Percentiles rank a stretch among this genome's conserved stretches.
phyloP scores from a whole-genome alignment of 495 filamentous ascomycete species.

The Podospora sp. region DNA sequence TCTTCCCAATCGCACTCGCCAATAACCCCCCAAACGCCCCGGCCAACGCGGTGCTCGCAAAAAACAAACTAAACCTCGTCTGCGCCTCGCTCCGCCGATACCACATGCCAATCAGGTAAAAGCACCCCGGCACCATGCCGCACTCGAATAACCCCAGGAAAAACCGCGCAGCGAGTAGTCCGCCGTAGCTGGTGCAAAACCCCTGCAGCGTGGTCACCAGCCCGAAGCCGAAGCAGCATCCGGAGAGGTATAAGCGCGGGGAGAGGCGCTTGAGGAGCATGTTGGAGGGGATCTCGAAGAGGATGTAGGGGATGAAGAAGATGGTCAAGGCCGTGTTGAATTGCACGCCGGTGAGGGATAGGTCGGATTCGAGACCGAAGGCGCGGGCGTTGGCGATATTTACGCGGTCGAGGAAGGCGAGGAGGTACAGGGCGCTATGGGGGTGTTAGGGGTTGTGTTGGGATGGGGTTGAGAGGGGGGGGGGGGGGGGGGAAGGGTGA shows the following conservation, averaged over 20 bases:
- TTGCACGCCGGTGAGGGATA: conserved; percentile 49
- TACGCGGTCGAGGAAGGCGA: conserved; percentile 84
- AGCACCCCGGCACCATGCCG: conserved; percentile 87
- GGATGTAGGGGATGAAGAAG: conserved; percentile 91
- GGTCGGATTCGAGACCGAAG: conserved; percentile 67
- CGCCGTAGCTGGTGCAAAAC: conserved; percentile 73
- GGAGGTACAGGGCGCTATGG: conserved; percentile 70
- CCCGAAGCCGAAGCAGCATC: conserved; percentile 84
- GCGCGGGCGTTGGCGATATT: conserved; percentile 71
- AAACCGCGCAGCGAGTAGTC: conserved; percentile 80
- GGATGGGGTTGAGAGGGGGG: too few relatives aligned
- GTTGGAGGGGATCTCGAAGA: conserved; percentile 89
- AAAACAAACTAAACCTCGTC: conserved; percentile 89
- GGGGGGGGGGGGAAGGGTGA: too few relatives aligned
- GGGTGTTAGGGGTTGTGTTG: too few relatives aligned
- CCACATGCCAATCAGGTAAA: conserved; percentile 83
- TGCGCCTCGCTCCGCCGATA: conserved; percentile 86
- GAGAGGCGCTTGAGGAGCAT: conserved; percentile 81
- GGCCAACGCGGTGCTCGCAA: conserved; percentile 73
- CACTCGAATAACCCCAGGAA: conserved; percentile 41
- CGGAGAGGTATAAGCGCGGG: conserved; percentile 78
- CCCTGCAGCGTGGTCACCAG: conserved; percentile 80
- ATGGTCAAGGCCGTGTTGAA: conserved; percentile 82
- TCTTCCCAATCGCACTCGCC: conserved; percentile 82
- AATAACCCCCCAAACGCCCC: conserved; percentile 87